Evolutionary conservation across 345 rosid genomes (phyloP).

Genomic region (Kandelia obovata): DNA sequence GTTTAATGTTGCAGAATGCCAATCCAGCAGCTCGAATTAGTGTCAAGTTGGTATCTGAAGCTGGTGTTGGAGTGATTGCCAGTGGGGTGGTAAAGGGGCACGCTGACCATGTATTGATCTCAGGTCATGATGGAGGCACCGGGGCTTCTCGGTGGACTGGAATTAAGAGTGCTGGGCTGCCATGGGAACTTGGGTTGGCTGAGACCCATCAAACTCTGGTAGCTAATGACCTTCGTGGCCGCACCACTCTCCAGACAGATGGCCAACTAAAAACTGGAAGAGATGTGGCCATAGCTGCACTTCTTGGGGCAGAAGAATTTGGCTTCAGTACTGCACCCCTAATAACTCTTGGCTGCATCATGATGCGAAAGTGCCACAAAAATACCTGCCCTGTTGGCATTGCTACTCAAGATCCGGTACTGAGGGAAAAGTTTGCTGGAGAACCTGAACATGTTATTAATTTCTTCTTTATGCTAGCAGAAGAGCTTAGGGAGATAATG

Average conservation of each 20-base stretch:
- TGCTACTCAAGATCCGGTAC: slow-evolving; percentile 99
- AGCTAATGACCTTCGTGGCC: slow-evolving; percentile 98
- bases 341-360: slow-evolving; percentile 96
- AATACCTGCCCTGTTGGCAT: slow-evolving; percentile 99
- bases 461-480: slow-evolving; percentile 97
- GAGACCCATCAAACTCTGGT: slow-evolving; percentile 99
- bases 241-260: slow-evolving; percentile 96
- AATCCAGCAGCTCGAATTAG: slow-evolving; percentile 92
- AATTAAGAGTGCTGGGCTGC: slow-evolving; percentile 96
- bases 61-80: slow-evolving; percentile 99
- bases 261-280: slow-evolving; percentile 99
- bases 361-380: slow-evolving; percentile 99
- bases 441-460: slow-evolving; percentile 98
- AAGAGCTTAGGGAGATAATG: slow-evolving; percentile 98
- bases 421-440: slow-evolving; percentile 97
- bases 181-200: slow-evolving; percentile 99
- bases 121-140: slow-evolving; percentile 99
- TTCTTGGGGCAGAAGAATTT: slow-evolving; percentile 99
- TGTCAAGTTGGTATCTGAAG: slow-evolving; percentile 95
- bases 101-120: slow-evolving; percentile 93
- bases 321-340: slow-evolving; percentile 99
- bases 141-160: slow-evolving; percentile 99
- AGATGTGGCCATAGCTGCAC: slow-evolving; percentile 96
- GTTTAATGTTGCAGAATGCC: slow-evolving; percentile 56
- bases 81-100: slow-evolving; percentile 99